Evolutionary conservation across 305 asterid genomes (phyloP), one percentile per base, ranked within the genome.

Genomic region (Fraxinus dipetala): DNA sequence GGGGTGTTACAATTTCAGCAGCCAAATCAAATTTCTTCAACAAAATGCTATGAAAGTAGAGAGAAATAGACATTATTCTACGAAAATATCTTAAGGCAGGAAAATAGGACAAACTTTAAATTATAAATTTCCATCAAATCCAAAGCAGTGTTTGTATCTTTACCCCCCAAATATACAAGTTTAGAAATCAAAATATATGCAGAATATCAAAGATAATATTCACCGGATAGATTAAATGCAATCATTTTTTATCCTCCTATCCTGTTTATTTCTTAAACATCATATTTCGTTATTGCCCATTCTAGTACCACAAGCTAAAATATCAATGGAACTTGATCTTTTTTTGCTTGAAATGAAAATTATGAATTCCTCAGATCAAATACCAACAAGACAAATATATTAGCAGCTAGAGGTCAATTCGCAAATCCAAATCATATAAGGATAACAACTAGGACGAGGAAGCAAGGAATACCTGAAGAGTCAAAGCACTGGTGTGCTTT

Each of bases 401-500:
- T 14, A 22, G 76, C 38, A 38, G 20, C 6, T 32, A 72, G 20
- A 79, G 61, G 8, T 20, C 28, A 74, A 59, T 54, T 28, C 31
- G 13, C 51, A 36, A 72, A 43, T 76, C 35, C 61, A 35, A 73
- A 59, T 65, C 10, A 76, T 34, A 11, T 43, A 76, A 18, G 63
- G 59, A 7, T 32, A 76, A 11, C 10, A 77, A 30, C 45, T 8
- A 0, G 38, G 43, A 73, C 2, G 18, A 1, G 79, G 31, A 70
- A 35, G 72, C 8, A 30, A 79, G 80, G 70, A 78, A 51, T 92
- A 95, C 99, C 98, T 95, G 99, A 85, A 95, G 99, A 69, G 99
- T 95, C 40, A 95, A 87, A 48, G 99, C 97, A 83, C 99, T 95
- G 82, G 99, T 93, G 89, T 95, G 99, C 85, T 95, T 93, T 28